Conservation (phyloP, 768 basidiomycete genomes). For the Xerocomellus amylosporus region DNA sequence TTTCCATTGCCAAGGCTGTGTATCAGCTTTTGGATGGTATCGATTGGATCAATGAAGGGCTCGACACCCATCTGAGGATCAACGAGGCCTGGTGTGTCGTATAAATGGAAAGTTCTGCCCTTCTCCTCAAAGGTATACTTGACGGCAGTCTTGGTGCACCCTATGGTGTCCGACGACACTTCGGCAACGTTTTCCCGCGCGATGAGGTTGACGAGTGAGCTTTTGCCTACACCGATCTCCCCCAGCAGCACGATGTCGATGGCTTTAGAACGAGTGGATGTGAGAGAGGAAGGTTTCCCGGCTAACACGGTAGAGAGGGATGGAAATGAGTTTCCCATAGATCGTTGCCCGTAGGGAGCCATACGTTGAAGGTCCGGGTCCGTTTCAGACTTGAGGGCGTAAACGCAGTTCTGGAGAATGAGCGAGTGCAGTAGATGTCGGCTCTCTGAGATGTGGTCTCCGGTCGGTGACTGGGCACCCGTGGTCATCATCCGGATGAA, state of each 20-base stretch:
- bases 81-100: constrained; percentile 35
- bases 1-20: constrained; percentile 25
- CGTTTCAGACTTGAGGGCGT: not conserved
- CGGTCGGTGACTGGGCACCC: not conserved
- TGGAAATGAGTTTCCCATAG: constrained; percentile 11
- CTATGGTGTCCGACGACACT: constrained; percentile 31
- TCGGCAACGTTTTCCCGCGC: constrained; percentile 22
- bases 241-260: constrained; percentile 38
- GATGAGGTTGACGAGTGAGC: constrained; percentile 43
- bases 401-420: constrained; percentile 8
- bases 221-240: constrained; percentile 37
- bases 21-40: constrained; percentile 30
- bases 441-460: constrained; percentile 6
- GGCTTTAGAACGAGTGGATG: not conserved
- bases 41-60: constrained; percentile 23
- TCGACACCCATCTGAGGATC: constrained; percentile 22
- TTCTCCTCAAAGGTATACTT: constrained; percentile 26
- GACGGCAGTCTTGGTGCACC: constrained; percentile 32
- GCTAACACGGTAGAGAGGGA: constrained; percentile 5
- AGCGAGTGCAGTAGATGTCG: constrained; percentile 14
- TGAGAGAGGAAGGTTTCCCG: constrained; percentile 4
- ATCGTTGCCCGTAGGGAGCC: constrained; percentile 9
- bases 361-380: not conserved
- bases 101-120: constrained; percentile 23
- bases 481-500: constrained; percentile 12